Conservation (phyloP, 306 rosid species). For the Fagus sylvatica region DNA sequence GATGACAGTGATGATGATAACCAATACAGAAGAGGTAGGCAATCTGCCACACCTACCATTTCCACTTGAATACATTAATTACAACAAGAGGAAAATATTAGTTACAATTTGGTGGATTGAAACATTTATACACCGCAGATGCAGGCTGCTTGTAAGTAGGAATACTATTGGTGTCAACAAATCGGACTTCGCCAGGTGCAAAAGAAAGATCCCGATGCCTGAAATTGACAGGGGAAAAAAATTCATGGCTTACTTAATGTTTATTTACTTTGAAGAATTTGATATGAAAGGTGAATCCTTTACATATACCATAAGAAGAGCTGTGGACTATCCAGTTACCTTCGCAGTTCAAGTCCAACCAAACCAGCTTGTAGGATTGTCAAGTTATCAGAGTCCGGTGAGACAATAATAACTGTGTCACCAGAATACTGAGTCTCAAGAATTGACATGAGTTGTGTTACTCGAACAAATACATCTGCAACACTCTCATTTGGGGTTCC, state of each 20-base stretch:
- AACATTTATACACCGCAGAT: slow-evolving; percentile 83
- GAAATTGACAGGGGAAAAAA: slow-evolving; percentile 29
- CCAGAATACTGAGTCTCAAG: slow-evolving; percentile 87
- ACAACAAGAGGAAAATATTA: slow-evolving; percentile 16
- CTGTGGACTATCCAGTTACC: slow-evolving; percentile 42
- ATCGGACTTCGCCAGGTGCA: slow-evolving; percentile 89
- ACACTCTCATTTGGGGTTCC: slow-evolving; percentile 98
- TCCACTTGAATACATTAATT: neutral
- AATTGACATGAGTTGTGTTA: slow-evolving; percentile 91
- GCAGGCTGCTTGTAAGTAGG: slow-evolving; percentile 86
- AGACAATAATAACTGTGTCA: slow-evolving; percentile 79
- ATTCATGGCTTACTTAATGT: neutral
- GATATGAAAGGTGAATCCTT: neutral
- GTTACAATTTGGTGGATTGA: slow-evolving; percentile 77
- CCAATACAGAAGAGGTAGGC: neutral
- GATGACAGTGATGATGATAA: neutral
- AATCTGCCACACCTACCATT: neutral
- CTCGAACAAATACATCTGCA: slow-evolving; percentile 83
- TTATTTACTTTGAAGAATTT: neutral
- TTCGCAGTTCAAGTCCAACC: slow-evolving; percentile 79
- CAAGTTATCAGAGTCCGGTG: slow-evolving; percentile 92
- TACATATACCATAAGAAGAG: neutral
- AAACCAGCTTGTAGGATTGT: slow-evolving; percentile 85
- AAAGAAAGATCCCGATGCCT: slow-evolving; percentile 89
- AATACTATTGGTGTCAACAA: slow-evolving; percentile 69